phyloP scores from a whole-genome alignment of 306 rosid species.

The Cucumis hystrix region DNA sequence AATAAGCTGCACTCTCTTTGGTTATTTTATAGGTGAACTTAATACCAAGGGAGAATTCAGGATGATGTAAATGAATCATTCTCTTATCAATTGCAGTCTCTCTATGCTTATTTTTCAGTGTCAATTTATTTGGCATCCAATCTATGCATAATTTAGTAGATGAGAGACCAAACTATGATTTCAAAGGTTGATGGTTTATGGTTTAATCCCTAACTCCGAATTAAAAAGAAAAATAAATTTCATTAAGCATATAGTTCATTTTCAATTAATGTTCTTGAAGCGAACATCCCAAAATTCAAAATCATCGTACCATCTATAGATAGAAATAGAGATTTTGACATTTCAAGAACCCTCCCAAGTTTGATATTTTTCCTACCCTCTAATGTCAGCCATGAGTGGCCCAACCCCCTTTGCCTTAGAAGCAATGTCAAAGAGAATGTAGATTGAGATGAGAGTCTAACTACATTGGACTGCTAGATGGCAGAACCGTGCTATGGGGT shows the following conservation, averaged over 20 bases:
- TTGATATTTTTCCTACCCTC: background rate
- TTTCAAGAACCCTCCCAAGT: background rate
- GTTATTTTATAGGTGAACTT: background rate
- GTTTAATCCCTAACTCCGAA: no score
- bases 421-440: background rate
- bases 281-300: background rate
- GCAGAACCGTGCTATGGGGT: background rate
- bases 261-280: background rate
- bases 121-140: background rate
- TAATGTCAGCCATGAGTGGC: background rate
- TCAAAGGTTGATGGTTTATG: no score
- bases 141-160: no score
- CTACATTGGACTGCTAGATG: background rate
- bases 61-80: background rate
- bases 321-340: background rate
- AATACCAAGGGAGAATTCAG: background rate
- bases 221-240: no score
- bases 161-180: no score
- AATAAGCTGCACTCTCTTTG: background rate
- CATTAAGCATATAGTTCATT: background rate
- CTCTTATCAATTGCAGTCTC: background rate
- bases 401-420: background rate
- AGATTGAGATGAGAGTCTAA: background rate
- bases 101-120: background rate
- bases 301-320: background rate